These are phyloP conservation scores for Saccharomycopsis hybrid DNA, from an alignment of 1,139 yeast genomes.

Conservation along the genomic window DNA sequence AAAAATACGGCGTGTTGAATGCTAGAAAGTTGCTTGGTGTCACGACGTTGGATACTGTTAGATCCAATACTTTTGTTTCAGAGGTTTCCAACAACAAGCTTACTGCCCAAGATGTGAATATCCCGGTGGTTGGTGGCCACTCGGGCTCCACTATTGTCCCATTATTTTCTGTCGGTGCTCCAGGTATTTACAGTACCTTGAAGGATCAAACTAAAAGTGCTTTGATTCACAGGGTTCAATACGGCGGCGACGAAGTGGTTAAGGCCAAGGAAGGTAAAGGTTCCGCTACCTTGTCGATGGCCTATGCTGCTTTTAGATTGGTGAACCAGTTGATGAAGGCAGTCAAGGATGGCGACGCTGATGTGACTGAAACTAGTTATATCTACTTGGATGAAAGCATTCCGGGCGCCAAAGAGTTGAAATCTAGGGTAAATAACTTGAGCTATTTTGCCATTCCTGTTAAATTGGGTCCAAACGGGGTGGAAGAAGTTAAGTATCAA, in stretches of 20 bases:
- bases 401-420: conserved; percentile 41
- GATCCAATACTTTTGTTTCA: conserved; percentile 58
- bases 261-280: conserved; percentile 74
- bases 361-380: conserved; percentile 37
- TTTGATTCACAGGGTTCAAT: conserved; percentile 58
- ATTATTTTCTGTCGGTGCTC: conserved; percentile 30
- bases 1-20: conserved; percentile 24
- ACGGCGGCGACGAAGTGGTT: conserved; percentile 76
- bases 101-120: conserved; percentile 26
- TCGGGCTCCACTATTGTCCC: conserved; percentile 76
- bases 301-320: conserved; percentile 67
- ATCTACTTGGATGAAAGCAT: conserved; percentile 34
- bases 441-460: conserved; percentile 64
- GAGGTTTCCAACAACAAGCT: conserved; percentile 26
- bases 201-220: conserved; percentile 32
- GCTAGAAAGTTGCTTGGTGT: conserved; percentile 50
- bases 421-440: neutral
- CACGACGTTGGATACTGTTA: conserved; percentile 62
- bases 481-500: conserved; percentile 43
- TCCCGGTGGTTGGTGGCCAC: conserved; percentile 69
- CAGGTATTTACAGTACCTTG: conserved; percentile 26
- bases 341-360: conserved; percentile 23
- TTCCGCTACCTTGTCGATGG: conserved; percentile 74
- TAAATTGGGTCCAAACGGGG: conserved; percentile 42
- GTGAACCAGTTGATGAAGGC: conserved; percentile 55